Evolutionary conservation across 192 early-diverging fungal species (phyloP).

Genomic region (Podila horticola): DNA sequence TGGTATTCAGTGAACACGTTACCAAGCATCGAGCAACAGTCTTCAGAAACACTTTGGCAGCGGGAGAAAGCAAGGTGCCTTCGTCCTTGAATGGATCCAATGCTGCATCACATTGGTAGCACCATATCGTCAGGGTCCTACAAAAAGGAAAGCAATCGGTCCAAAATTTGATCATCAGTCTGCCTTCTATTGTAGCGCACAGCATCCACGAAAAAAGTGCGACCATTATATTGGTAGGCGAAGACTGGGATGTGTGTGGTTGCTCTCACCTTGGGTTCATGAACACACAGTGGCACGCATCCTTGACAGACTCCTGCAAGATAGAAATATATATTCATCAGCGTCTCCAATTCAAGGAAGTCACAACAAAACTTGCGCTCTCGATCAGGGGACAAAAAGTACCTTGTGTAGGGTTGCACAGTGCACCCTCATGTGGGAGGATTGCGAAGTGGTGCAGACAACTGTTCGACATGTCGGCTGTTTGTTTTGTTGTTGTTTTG

Average conservation of each 20-base stretch:
- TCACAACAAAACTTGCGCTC: no score
- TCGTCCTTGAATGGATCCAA: slow-evolving; percentile 46
- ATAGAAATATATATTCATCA: not conserved
- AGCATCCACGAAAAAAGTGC: not conserved
- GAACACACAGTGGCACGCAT: slow-evolving; percentile 52
- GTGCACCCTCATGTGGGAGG: slow-evolving; percentile 49
- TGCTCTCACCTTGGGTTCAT: slow-evolving; percentile 45
- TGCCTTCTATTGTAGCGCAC: not conserved
- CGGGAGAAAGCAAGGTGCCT: slow-evolving; percentile 16
- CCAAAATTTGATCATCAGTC: not conserved
- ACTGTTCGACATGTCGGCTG: slow-evolving; percentile 40
- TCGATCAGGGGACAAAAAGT: not conserved
- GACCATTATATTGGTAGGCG: no score
- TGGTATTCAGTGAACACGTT: not conserved
- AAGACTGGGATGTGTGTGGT: not conserved
- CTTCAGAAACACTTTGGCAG: slow-evolving; percentile 42
- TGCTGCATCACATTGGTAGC: slow-evolving; percentile 47
- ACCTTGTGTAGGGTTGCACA: slow-evolving; percentile 44
- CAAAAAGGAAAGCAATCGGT: not conserved
- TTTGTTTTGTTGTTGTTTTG: not conserved
- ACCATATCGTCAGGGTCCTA: slow-evolving; percentile 49
- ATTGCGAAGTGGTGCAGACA: slow-evolving; percentile 37
- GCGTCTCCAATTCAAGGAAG: not conserved
- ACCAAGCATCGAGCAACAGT: slow-evolving; percentile 52
- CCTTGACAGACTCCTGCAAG: slow-evolving; percentile 43